Evolutionary conservation across 352 stramenopile genomes (phyloP), one percentile per base, ranked within the genome.

Genomic region (Globisporangium middletonii): DNA sequence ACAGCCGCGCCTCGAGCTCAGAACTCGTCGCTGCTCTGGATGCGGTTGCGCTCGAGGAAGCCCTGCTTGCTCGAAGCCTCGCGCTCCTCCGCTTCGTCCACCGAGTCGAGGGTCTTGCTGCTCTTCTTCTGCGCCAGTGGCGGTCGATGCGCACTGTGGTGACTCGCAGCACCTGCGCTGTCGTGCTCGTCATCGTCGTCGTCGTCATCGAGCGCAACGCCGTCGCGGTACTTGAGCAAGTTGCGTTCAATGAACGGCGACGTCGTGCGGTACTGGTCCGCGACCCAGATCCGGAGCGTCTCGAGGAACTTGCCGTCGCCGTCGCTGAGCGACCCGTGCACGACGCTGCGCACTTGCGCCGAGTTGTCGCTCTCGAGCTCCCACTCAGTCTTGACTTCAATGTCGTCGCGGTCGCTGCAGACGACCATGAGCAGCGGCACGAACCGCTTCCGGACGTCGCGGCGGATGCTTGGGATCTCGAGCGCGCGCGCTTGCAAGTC

Each of bases 311-410:
- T 65, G 33, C 76, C 76, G 53, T 90, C 81, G 28, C 81, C 79
- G 53, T 91, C 77, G 52, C 72, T 80, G 11, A 86, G 55, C 11
- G 71, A 81, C 6, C 75, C 77, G 9, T 71, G 68, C 28, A 84
- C 76, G 30, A 79, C 70, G 43, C 73, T 92, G 12, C 75, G 73
- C 38, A 88, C 79, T n/a, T 78, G 69, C 28, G 79, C 79, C 13
- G 75, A 53, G 52, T 89, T 89, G 55, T 88, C 79, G 46, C 79
- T 82, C 60, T 92, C 83, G 18, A 90, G 68, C 65, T 93, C 83
- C 83, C 83, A 93, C 63, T 93, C 83, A 3, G 79, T 91, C 63
- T 90, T 90, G 55, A 93, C 78, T 52, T 92, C 80, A 35, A 93
- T 88, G 57, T 93, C 83, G 58, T 86, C 73, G 12, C 83, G 83